Evolutionary conservation across 2,329 filamentous ascomycete species (phyloP).

Genomic region (Pyrenochaeta sp.): DNA sequence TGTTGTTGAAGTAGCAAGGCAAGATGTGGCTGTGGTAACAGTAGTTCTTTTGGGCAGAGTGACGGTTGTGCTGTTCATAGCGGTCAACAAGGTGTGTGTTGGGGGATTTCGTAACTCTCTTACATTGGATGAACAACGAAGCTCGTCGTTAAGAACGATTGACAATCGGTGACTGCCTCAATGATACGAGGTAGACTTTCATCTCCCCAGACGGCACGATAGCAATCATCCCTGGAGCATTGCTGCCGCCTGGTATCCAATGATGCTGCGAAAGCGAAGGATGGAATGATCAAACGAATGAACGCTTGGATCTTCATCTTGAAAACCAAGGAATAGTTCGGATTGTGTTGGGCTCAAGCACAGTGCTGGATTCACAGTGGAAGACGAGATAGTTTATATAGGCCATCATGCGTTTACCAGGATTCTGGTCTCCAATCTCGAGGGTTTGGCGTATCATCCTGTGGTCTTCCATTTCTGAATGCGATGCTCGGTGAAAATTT

Average conservation of each 20-base stretch:
- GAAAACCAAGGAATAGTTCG: slow-evolving; percentile 6
- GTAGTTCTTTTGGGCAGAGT: slow-evolving; percentile 11
- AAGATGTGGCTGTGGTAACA: slow-evolving; percentile 16
- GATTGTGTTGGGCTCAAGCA: slow-evolving; percentile 4
- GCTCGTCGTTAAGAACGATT: slow-evolving; percentile 34
- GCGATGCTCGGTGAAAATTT: slow-evolving; percentile 1
- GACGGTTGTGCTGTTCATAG: slow-evolving; percentile 14
- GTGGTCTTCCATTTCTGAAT: too few relatives aligned
- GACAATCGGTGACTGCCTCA: slow-evolving; percentile 27
- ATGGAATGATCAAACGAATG: slow-evolving; percentile 11
- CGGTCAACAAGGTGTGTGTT: neutral
- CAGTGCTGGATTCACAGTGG: too few relatives aligned
- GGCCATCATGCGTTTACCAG: too few relatives aligned
- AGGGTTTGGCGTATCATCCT: too few relatives aligned
- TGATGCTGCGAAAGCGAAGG: slow-evolving; percentile 19
- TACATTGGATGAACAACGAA: slow-evolving; percentile 35
- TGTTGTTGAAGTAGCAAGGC: slow-evolving; percentile 7
- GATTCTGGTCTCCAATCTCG: too few relatives aligned
- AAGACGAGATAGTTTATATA: slow-evolving; percentile 14
- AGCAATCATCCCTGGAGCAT: slow-evolving; percentile 34
- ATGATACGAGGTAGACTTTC: slow-evolving; percentile 17
- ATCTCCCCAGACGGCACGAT: slow-evolving; percentile 32
- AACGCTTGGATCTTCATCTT: slow-evolving; percentile 34
- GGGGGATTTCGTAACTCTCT: neutral
- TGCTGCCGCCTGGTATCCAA: slow-evolving; percentile 24